A percentile compares a stretch with the other conserved stretches of the same genome.
phyloP scores from a whole-genome alignment of 2,329 filamentous ascomycete species.

The Beauveria medogensis region DNA sequence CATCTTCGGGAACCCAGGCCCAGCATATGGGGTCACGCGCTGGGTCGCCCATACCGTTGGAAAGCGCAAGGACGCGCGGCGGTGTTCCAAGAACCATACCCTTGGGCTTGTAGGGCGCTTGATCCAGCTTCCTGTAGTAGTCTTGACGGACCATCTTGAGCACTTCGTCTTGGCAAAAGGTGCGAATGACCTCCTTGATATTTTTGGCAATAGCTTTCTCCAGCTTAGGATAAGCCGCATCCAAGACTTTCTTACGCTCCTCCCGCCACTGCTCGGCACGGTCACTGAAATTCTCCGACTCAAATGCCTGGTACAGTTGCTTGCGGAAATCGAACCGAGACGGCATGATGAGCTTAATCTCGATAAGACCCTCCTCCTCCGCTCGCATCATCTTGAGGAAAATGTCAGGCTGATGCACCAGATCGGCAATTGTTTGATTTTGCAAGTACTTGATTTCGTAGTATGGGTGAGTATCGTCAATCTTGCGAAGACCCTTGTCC shows the following conservation, averaged over 20 bases:
- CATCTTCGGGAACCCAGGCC: slow-evolving; percentile 91
- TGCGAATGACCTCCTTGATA: slow-evolving; percentile 89
- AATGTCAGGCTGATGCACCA: slow-evolving; percentile 76
- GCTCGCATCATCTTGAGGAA: slow-evolving; percentile 97
- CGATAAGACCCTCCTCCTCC: slow-evolving; percentile 85
- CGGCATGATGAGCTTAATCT: slow-evolving; percentile 72
- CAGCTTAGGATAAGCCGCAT: slow-evolving; percentile 72
- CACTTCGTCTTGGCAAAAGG: slow-evolving; percentile 88
- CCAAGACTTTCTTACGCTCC: slow-evolving; percentile 76
- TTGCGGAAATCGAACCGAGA: slow-evolving; percentile 68
- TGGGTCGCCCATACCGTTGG: slow-evolving; percentile 71
- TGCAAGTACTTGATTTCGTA: slow-evolving; percentile 97
- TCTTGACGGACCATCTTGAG: slow-evolving; percentile 82
- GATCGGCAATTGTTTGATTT: slow-evolving; percentile 75
- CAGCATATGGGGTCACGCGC: slow-evolving; percentile 75
- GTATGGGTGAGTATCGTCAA: slow-evolving; percentile 90
- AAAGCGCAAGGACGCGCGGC: slow-evolving; percentile 78
- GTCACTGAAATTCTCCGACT: slow-evolving; percentile 92
- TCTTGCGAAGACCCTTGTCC: slow-evolving; percentile 86
- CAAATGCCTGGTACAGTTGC: slow-evolving; percentile 73
- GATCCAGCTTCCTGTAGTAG: slow-evolving; percentile 83
- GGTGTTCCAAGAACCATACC: slow-evolving; percentile 83
- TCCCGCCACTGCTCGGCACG: slow-evolving; percentile 92
- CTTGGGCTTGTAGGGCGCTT: slow-evolving; percentile 92
- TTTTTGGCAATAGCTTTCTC: slow-evolving; percentile 80